Conservation (phyloP, 306 rosid species). For the Ziziphus jujuba region DNA sequence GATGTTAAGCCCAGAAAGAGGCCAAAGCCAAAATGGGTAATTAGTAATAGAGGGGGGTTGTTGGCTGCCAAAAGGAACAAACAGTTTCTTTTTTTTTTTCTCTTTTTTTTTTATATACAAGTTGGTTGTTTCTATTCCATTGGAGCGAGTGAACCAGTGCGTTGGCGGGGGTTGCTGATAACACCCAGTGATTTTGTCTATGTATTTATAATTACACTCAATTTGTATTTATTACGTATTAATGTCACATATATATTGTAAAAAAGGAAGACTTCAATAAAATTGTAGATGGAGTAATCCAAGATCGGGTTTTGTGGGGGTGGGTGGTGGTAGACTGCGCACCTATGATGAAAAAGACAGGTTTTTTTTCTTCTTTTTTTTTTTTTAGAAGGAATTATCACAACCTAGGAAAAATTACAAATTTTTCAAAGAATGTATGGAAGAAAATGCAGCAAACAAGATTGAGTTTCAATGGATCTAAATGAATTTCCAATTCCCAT, state of each 20-base stretch:
- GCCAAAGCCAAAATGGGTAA: background rate
- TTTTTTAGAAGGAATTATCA: background rate
- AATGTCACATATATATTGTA: background rate
- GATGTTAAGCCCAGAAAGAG: slow-evolving; percentile 13
- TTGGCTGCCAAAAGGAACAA: slow-evolving; percentile 5
- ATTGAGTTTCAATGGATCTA: slow-evolving; percentile 69
- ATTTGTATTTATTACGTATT: background rate
- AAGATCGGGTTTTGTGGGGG: slow-evolving; percentile 46
- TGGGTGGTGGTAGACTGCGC: slow-evolving; percentile 59
- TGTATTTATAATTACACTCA: slow-evolving; percentile 8
- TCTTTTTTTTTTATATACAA: background rate
- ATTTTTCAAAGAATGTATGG: slow-evolving; percentile 53
- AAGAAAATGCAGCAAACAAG: slow-evolving; percentile 47
- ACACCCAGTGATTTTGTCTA: slow-evolving; percentile 13
- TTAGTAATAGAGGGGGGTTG: slow-evolving; percentile 10
- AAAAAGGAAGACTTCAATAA: slow-evolving; percentile 17
- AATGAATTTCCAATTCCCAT: slow-evolving; percentile 14
- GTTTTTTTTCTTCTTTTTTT: too few relatives aligned
- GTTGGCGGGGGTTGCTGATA: slow-evolving; percentile 21
- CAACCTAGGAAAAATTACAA: slow-evolving; percentile 11
- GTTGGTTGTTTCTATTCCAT: slow-evolving; percentile 14
- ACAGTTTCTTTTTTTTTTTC: background rate
- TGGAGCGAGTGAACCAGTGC: slow-evolving; percentile 23
- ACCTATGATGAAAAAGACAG: slow-evolving; percentile 61
- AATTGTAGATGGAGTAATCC: background rate